These are phyloP conservation scores for Candida maesae DNA, from an alignment of 805 yeast species.

Conservation along the genomic window DNA sequence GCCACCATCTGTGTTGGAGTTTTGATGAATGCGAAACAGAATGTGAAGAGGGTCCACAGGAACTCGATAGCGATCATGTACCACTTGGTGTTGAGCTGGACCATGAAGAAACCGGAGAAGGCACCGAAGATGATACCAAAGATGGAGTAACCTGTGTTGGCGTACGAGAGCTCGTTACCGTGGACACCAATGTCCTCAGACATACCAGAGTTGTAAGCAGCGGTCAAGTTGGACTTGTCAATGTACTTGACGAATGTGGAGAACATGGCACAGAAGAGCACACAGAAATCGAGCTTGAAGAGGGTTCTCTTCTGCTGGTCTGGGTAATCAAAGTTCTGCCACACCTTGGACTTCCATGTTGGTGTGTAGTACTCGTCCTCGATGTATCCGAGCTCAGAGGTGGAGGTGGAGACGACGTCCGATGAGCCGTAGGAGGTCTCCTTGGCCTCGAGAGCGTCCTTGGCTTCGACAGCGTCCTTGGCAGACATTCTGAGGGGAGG, in stretches of 20 bases:
- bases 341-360: conserved; percentile 9
- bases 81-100: conserved; percentile 57
- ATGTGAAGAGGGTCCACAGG: conserved; percentile 63
- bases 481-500: not conserved
- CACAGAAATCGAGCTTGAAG: conserved; percentile 50
- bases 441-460: conserved; percentile 1
- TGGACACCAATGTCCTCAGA: conserved; percentile 48
- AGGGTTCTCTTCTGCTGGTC: conserved; percentile 37
- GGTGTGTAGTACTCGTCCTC: conserved; percentile 7
- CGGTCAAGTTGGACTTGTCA: conserved; percentile 54
- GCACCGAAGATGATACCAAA: conserved; percentile 57
- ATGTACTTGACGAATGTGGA: conserved; percentile 43
- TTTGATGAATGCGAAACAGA: conserved; percentile 48
- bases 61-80: conserved; percentile 18
- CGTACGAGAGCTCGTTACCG: conserved; percentile 60
- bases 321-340: conserved; percentile 12
- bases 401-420: not conserved
- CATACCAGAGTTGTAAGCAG: conserved; percentile 68
- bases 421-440: not conserved
- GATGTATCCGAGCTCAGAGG: conserved; percentile 1
- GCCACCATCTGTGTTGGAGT: conserved; percentile 53
- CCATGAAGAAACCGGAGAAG: conserved; percentile 47
- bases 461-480: not conserved
- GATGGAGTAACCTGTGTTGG: conserved; percentile 57
- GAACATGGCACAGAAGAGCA: conserved; percentile 32